These are phyloP conservation scores for Grosmannia serpens DNA, from an alignment of 2,329 filamentous ascomycete genomes.

Conservation along the genomic window DNA sequence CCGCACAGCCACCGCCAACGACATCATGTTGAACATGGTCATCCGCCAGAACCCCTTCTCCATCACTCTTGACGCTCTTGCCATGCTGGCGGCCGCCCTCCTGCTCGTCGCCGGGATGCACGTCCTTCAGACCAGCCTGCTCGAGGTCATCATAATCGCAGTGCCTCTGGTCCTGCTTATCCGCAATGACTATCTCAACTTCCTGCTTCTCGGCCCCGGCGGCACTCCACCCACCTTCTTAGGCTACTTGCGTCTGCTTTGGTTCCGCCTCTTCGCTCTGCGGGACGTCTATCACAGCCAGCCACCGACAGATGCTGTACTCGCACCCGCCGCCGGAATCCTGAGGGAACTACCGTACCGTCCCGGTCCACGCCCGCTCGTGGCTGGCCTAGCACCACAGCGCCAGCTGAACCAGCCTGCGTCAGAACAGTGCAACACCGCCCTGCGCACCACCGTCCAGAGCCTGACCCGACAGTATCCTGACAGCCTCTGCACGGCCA, in stretches of 20 bases:
- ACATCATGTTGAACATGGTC: conserved; percentile 26
- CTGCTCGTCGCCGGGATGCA: conserved; percentile 40
- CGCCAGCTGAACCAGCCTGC: conserved; percentile 62
- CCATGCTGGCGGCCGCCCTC: conserved; percentile 33
- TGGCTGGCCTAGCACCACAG: conserved; percentile 71
- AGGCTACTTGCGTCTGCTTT: conserved; percentile 67
- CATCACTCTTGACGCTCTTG: conserved; percentile 39
- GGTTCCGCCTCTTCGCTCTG: conserved; percentile 60
- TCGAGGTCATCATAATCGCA: conserved; percentile 38
- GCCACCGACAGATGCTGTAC: conserved; percentile 36
- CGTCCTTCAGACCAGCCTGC: conserved; percentile 33
- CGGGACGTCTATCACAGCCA: conserved; percentile 53
- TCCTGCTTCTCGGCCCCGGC: conserved; percentile 66
- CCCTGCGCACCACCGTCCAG: conserved; percentile 41
- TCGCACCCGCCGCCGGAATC: conserved; percentile 45
- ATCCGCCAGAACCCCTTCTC: conserved; percentile 39
- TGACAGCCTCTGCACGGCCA: conserved; percentile 45
- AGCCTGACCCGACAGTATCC: conserved; percentile 31
- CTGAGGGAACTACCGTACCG: conserved; percentile 50
- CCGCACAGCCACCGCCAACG: conserved; percentile 2
- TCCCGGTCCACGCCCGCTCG: conserved; percentile 49
- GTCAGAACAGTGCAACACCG: conserved; percentile 38
- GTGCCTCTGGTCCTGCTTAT: conserved; percentile 38
- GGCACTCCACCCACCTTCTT: conserved; percentile 63
- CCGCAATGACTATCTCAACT: conserved; percentile 63